A percentile compares a stretch with the other conserved stretches of the same genome.
These are phyloP conservation scores for Fusarium mexicanum DNA, from an alignment of 2,329 filamentous ascomycete genomes.

Conservation along the genomic window DNA sequence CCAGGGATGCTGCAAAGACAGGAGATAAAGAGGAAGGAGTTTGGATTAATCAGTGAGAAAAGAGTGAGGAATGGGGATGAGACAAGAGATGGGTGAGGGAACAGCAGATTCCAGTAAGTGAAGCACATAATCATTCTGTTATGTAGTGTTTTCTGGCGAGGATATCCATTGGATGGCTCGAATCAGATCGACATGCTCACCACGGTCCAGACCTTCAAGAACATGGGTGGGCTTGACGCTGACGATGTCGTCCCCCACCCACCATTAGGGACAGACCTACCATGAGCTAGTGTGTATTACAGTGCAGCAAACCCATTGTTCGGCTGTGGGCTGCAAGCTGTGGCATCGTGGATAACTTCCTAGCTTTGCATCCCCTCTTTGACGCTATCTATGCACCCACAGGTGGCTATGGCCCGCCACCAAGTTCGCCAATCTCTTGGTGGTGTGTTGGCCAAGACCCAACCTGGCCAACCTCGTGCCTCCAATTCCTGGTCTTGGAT, in stretches of 20 bases:
- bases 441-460: slow-evolving; percentile 23
- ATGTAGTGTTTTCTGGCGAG: slow-evolving; percentile 22
- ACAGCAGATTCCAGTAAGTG: neutral
- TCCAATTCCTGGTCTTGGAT: neutral
- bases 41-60: neutral
- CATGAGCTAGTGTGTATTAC: slow-evolving; percentile 17
- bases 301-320: slow-evolving; percentile 4
- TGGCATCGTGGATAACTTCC: slow-evolving; percentile 11
- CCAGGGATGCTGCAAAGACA: neutral
- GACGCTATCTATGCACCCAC: slow-evolving; percentile 14
- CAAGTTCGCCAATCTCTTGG: slow-evolving; percentile 39
- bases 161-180: slow-evolving; percentile 25
- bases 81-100: slow-evolving; percentile 1
- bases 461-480: neutral
- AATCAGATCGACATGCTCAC: slow-evolving; percentile 38
- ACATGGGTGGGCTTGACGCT: slow-evolving; percentile 24
- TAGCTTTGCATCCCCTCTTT: slow-evolving; percentile 2
- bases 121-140: slow-evolving; percentile 17
- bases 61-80: neutral
- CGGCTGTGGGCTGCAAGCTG: slow-evolving; percentile 24
- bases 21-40: neutral
- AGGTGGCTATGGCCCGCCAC: slow-evolving; percentile 29
- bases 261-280: slow-evolving; percentile 25
- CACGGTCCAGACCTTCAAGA: slow-evolving; percentile 39
- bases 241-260: slow-evolving; percentile 24